phyloP scores from a whole-genome alignment of 1,284 basidiomycete genomes.

The Phlebopus sp. region DNA sequence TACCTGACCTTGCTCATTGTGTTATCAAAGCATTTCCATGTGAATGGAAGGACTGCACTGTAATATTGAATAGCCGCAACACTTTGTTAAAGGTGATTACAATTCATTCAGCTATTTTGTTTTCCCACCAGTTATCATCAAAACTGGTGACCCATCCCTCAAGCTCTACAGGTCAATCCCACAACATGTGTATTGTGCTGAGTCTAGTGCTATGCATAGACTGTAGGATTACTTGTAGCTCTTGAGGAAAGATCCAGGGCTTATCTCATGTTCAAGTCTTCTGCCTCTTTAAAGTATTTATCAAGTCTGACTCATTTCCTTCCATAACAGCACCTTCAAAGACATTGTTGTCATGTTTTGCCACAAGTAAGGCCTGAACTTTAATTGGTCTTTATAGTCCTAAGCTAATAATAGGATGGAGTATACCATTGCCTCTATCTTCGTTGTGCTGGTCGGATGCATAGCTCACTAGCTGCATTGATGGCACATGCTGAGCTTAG shows the following conservation, averaged over 20 bases:
- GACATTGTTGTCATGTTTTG: conserved; percentile 21
- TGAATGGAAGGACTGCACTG: conserved; percentile 11
- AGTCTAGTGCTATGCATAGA: conserved; percentile 6
- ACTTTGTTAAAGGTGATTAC: conserved; percentile 8
- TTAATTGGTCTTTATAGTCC: background rate
- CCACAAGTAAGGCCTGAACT: conserved; percentile 13
- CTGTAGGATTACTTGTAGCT: conserved; percentile 20
- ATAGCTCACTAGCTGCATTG: conserved; percentile 17
- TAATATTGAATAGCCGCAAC: conserved; percentile 9
- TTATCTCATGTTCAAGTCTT: background rate
- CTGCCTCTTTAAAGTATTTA: no score
- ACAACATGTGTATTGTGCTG: conserved; percentile 9
- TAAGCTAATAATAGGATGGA: conserved; percentile 22
- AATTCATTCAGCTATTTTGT: no score
- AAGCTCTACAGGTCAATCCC: conserved; percentile 9
- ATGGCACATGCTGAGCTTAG: conserved; percentile 30
- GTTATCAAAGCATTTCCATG: conserved; percentile 9
- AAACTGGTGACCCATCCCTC: background rate
- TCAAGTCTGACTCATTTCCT: conserved; percentile 9
- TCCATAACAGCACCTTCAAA: conserved; percentile 22
- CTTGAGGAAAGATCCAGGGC: conserved; percentile 4
- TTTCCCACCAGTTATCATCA: no score
- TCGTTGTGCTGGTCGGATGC: conserved; percentile 29
- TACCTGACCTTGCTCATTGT: conserved; percentile 6
- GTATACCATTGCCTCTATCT: conserved; percentile 24